Evolutionary conservation across 805 yeast species (phyloP), one percentile per base, ranked within the genome.

Genomic region (Sugiyamaella qingdaonensis): DNA sequence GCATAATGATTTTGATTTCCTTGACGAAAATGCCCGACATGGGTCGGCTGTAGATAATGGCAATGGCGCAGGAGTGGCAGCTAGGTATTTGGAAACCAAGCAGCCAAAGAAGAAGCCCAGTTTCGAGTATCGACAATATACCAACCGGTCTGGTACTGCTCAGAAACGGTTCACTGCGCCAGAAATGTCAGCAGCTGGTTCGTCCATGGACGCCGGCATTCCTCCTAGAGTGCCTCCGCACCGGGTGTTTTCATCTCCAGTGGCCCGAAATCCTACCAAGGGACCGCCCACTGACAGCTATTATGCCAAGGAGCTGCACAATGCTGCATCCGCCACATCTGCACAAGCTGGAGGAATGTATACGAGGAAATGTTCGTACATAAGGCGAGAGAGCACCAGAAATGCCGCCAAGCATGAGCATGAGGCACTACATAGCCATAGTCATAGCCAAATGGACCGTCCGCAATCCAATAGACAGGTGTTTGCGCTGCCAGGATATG

Each of bases 141-240:
- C 16, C 18, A 34, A 42, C 37, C 33, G 48, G 7, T 3, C 36
- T 29, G 46, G 19, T n/a, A n/a, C 37, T 31, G 16, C 10, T 10
- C 35, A 19, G 24, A 39, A 10, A 13, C 14, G 48, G 5, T 19
- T 13, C 7, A 29, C 21, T 13, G 37, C 14, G 19, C 29, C 36
- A 19, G 37, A 21, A 33, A 21, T 24, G 33, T 29, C 43, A 19
- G 31, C 39, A 9, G 31, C 44, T 16, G 41, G 18, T 9, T 14
- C 39, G 18, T 24, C 46, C 19, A 32, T 11, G 54, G 59, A 61
- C 44, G 63, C 61, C 11, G 66, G 66, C 1, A 61, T 62, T 36
- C 66, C 66, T 14, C 66, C 66, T 7, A 48, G 47, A 36, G 65
- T 60, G 10, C 66, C 66, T 2, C 55, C 59, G 2, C 66, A 62